A percentile compares a stretch with the other conserved stretches of the same genome.
Conservation (phyloP, 2,329 filamentous ascomycete genomes). For the Nigrospora oryzae region DNA sequence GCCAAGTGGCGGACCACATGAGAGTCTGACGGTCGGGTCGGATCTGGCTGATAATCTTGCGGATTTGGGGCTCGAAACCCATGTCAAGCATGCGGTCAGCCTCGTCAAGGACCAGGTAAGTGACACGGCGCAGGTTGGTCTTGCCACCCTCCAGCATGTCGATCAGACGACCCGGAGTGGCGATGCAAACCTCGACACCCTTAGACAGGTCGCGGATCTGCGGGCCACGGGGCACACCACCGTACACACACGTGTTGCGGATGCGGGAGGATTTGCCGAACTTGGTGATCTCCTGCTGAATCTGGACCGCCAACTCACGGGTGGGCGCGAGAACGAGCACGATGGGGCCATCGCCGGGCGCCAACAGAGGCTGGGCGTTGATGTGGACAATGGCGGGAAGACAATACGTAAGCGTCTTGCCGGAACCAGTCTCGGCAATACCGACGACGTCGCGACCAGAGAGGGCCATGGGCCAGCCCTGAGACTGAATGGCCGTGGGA, state of each 20-base stretch:
- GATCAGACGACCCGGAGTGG: slow-evolving; percentile 93
- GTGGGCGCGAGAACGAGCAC: slow-evolving; percentile 94
- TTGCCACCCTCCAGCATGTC: slow-evolving; percentile 98
- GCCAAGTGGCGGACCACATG: slow-evolving; percentile 99
- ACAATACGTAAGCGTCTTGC: slow-evolving; percentile 98
- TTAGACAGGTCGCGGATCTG: slow-evolving; percentile 92
- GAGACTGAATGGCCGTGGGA: slow-evolving; percentile 93
- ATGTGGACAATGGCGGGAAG: slow-evolving; percentile 98
- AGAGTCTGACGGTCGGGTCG: slow-evolving; percentile 96
- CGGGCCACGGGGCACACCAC: slow-evolving; percentile 94
- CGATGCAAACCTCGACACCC: slow-evolving; percentile 97
- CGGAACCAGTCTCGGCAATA: slow-evolving; percentile 98
- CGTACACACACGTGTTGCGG: slow-evolving; percentile 97
- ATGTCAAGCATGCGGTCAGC: slow-evolving; percentile 99
- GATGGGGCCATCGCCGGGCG: slow-evolving; percentile 91
- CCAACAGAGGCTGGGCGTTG: slow-evolving; percentile 94
- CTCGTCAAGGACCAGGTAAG: slow-evolving; percentile 96
- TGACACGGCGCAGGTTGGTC: slow-evolving; percentile 96
- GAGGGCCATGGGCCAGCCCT: slow-evolving; percentile 98
- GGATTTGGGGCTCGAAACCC: slow-evolving; percentile 99
- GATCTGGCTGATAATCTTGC: slow-evolving; percentile 97
- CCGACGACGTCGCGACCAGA: slow-evolving; percentile 97
- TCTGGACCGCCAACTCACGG: slow-evolving; percentile 95
- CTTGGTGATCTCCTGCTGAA: slow-evolving; percentile 97
- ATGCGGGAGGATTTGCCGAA: slow-evolving; percentile 97